phyloP scores from a whole-genome alignment of 306 rosid genomes.

The Canavalia ensiformis region DNA sequence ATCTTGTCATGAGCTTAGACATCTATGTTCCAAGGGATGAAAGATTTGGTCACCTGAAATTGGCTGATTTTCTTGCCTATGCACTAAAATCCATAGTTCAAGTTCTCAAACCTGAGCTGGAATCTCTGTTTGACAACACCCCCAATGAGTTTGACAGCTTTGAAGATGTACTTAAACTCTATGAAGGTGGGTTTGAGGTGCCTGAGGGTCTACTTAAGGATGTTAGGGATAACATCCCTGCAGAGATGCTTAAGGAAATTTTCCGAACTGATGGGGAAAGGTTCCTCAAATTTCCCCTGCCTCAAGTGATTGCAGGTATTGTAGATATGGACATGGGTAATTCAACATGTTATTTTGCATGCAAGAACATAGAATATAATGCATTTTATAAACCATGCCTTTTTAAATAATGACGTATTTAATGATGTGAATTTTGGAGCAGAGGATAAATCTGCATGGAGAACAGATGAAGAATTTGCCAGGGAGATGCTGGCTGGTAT shows the following conservation, averaged over 20 bases:
- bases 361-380: constrained; percentile 19
- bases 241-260: constrained; percentile 74
- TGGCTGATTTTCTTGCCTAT: constrained; percentile 83
- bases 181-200: constrained; percentile 72
- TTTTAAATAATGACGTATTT: constrained; percentile 16
- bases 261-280: constrained; percentile 77
- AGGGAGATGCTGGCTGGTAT: constrained; percentile 93
- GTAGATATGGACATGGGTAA: constrained; percentile 8
- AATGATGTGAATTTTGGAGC: constrained; percentile 47
- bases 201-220: constrained; percentile 57
- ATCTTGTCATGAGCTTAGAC: constrained; percentile 59
- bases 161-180: constrained; percentile 72
- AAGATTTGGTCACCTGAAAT: constrained; percentile 76
- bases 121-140: constrained; percentile 59
- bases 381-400: constrained; percentile 22
- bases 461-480: constrained; percentile 86
- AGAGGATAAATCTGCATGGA: constrained; percentile 79
- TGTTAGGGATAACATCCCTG: constrained; percentile 62
- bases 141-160: constrained; percentile 74
- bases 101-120: constrained; percentile 70
- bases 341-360: constrained; percentile 40
- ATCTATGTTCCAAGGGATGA: constrained; percentile 90
- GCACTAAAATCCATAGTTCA: constrained; percentile 78
- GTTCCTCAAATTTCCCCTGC: constrained; percentile 70
- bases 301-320: constrained; percentile 81